Base-by-base conservation (phyloP, 2,329 filamentous ascomycete species). In the Colletotrichum australisinense region DNA sequence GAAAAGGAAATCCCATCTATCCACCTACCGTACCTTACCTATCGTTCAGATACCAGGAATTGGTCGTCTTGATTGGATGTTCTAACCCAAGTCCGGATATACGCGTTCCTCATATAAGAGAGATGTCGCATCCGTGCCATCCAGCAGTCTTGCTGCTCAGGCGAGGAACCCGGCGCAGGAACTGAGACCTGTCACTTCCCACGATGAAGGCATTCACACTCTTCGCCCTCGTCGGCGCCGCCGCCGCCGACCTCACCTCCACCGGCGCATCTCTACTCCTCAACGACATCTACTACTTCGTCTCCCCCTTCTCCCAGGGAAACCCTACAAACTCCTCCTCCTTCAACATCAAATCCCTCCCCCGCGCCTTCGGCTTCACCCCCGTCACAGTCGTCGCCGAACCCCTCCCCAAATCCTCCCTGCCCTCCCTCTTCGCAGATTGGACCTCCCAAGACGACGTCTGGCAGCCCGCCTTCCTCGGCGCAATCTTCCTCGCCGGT, bases 371-470 rank as follows among this genome's bases (percentile, higher is more conserved):
- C 22, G 81, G 81, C 65, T 81, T 84, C 76, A 76, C 76, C 12
- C 80, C 82, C 4, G 78, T 83, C 58, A 81, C 82, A 1, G 78
- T 84, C 8, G 78, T 83, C 9, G 74, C 78, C 22, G 79, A 77
- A 12, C 38, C 67, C 0, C 71, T 79, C 7, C 59, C 76, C 11
- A 58, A 72, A 14, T 62, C 75, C 5, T 74, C 76, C 28, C 72
- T 84, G 4, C 7, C 69, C 0, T 57, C 30, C 5, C 76, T 83
- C 3, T 76, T 84, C 58, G 38, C 52, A 59, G 80, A 79, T 67
- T 84, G 82, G 81, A 76, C 76, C 0, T 26, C 74, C 16, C 73
- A 69, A 12, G 79, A 80, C 53, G 79, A 80, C 26, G 79, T 80
- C 56, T 80, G 78, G 67, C 75, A 78, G 65, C 67, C 74, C 9